Conservation (phyloP, 1,284 basidiomycete species). For the Ustilago loliicola region DNA sequence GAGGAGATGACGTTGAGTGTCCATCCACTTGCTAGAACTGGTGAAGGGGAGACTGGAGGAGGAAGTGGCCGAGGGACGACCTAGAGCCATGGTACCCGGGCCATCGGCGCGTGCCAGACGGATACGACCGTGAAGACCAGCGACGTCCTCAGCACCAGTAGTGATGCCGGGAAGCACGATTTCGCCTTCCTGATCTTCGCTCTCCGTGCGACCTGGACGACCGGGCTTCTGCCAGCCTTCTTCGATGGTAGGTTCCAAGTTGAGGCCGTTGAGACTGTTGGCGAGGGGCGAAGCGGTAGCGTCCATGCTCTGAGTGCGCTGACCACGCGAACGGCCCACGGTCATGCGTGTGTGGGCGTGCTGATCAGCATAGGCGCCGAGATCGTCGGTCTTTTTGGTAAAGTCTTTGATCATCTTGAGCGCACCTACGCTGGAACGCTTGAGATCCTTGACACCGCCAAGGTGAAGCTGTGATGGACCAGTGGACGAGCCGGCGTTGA, state of each 20-base stretch:
- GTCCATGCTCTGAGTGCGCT: constrained; percentile 47
- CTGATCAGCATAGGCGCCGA: constrained; percentile 25
- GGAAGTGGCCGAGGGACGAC: constrained; percentile 41
- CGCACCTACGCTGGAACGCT: constrained; percentile 62
- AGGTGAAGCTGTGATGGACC: constrained; percentile 60
- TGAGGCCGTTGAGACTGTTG: constrained; percentile 28
- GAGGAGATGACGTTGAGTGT: constrained; percentile 74
- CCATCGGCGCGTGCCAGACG: constrained; percentile 65
- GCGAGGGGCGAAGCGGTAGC: constrained; percentile 20
- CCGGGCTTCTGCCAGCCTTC: constrained; percentile 55
- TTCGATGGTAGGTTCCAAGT: constrained; percentile 47
- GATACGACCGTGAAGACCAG: constrained; percentile 65
- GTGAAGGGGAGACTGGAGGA: constrained; percentile 65
- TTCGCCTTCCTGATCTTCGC: constrained; percentile 64
- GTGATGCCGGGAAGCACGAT: constrained; percentile 67
- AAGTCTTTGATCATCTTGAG: constrained; percentile 66
- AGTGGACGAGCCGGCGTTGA: constrained; percentile 9
- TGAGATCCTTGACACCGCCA: constrained; percentile 63
- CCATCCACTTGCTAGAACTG: constrained; percentile 71
- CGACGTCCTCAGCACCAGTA: constrained; percentile 68
- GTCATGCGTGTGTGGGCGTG: constrained; percentile 58
- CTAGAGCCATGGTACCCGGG: constrained; percentile 57
- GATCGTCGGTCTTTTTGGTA: constrained; percentile 53
- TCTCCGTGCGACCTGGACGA: constrained; percentile 63
- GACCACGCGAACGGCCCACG: constrained; percentile 49